Evolutionary conservation across 2,329 filamentous ascomycete species (phyloP), one percentile per base, ranked within the genome.

Genomic region (Botrytis deweyae): DNA sequence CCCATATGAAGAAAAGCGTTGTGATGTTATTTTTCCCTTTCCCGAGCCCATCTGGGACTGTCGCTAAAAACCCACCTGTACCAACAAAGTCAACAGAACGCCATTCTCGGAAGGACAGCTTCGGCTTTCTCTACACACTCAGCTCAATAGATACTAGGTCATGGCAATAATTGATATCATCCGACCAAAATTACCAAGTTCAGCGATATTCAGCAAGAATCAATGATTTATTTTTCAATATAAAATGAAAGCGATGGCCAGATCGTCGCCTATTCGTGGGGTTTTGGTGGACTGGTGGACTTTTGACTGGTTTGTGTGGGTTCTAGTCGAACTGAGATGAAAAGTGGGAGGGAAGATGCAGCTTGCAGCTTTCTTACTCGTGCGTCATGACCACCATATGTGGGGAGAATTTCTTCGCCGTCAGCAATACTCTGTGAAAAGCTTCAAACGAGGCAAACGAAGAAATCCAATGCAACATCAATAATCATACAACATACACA

Each of bases 221-320:
- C 22, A 70, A 62, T 42, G 67, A 70, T 46, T 44, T 52, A 36
- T 72, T 46, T 64, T 40, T 25, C 59, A 42, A 72, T 67, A 67
- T 67, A 29, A 44, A 59, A 42, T 66, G 36, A 46, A 72, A 46
- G 62, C 46, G 46, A 67, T n/a, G 70, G 58, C 62, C 62, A 62
- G 70, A 72, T 72, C 62, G 62, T 67, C 70, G 62, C 70, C 70
- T 33, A 72, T 72, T 72, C 61, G 61, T 72, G 70, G 70, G 61
- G 70, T 70, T 72, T 69, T 58, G 66, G 59, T 66, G 70, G 70
- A 72, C 14, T 65, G 70, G 38, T 55, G 49, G 52, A 16, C 20
- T 44, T 64, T 61, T 33, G 40, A 46, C 25, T 42, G 52, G 16
- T 29, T 66, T 70, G 65, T 52, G 44, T 67, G 65, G 33, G 33